These are phyloP conservation scores for Posidonia australis DNA, from an alignment of 106 monocot species.

Conservation along the genomic window DNA sequence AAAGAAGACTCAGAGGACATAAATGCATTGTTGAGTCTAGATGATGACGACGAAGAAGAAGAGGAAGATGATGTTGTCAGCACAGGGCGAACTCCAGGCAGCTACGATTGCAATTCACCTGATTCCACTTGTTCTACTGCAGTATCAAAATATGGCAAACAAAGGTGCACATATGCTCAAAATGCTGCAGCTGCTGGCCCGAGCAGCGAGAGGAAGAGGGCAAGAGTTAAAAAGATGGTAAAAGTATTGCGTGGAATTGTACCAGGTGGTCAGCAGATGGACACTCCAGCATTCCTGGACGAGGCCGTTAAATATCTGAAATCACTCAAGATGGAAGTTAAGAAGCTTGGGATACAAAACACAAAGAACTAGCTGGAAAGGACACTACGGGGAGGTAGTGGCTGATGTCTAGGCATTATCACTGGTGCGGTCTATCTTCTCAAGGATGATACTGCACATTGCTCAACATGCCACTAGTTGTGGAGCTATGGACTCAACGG, in stretches of 20 bases:
- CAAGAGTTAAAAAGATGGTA: conserved; percentile 53
- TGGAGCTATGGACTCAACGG: too few relatives aligned
- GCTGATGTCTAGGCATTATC: too few relatives aligned
- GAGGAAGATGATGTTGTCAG: conserved; percentile 54
- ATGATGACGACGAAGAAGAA: conserved; percentile 37
- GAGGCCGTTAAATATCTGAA: conserved; percentile 73
- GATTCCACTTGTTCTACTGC: conserved; percentile 13
- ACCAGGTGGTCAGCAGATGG: conserved; percentile 57
- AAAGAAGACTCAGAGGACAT: conserved; percentile 73
- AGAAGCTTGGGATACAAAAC: conserved; percentile 51
- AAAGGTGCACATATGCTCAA: not conserved
- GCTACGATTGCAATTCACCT: conserved; percentile 16
- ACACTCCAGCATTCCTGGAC: conserved; percentile 49
- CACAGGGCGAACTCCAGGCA: conserved; percentile 43
- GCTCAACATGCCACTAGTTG: not conserved
- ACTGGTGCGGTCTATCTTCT: not conserved
- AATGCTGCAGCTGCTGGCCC: conserved; percentile 2
- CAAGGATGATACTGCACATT: not conserved
- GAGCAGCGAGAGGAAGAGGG: conserved; percentile 27
- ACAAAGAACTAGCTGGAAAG: conserved; percentile 8
- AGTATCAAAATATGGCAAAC: not conserved
- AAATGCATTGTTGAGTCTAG: conserved; percentile 52
- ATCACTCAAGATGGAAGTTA: conserved; percentile 58
- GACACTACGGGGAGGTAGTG: not conserved
- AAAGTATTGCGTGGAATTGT: conserved; percentile 51